A percentile compares a stretch with the other conserved stretches of the same genome.
phyloP scores from a whole-genome alignment of 2,329 filamentous ascomycete species.

The Thelonectria discophora region DNA sequence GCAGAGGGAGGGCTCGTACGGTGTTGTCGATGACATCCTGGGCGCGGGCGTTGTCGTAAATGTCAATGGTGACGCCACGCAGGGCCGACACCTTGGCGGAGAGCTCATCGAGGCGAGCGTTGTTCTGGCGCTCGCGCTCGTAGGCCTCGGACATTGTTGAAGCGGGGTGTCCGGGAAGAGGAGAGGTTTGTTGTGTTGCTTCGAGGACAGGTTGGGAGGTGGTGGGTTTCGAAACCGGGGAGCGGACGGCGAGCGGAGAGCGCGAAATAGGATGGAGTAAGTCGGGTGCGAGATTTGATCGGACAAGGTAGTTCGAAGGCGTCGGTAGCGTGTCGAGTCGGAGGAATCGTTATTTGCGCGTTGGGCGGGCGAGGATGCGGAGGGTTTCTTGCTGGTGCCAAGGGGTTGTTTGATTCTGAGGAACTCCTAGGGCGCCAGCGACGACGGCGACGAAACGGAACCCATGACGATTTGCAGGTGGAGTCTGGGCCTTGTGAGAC shows the following conservation, averaged over 20 bases:
- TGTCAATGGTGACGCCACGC: conserved; percentile 93
- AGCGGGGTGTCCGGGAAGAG: not conserved
- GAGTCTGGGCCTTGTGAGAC: not conserved
- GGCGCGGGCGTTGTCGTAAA: conserved; percentile 93
- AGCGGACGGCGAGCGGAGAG: no score
- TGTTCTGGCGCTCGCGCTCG: conserved; percentile 90
- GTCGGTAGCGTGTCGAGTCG: no score
- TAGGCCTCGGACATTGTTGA: conserved; percentile 76
- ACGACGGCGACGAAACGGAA: conserved; percentile 17
- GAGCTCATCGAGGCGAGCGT: conserved; percentile 90
- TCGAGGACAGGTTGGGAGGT: not conserved
- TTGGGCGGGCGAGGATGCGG: conserved; percentile 1
- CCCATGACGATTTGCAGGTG: conserved; percentile 13
- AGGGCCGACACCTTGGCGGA: conserved; percentile 90
- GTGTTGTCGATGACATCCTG: conserved; percentile 90
- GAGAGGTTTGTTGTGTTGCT: conserved; percentile 5
- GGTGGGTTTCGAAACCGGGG: no score
- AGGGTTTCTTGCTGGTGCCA: conserved; percentile 8
- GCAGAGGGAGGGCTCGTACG: conserved; percentile 57
- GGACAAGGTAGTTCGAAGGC: no score
- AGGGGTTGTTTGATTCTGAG: conserved; percentile 10
- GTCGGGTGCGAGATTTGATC: no score
- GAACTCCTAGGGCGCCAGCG: not conserved
- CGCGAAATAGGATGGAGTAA: not conserved
- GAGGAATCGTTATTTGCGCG: conserved; percentile 8